Evolutionary conservation across 352 stramenopile species (phyloP).

Genomic region (Globisporangium solare): DNA sequence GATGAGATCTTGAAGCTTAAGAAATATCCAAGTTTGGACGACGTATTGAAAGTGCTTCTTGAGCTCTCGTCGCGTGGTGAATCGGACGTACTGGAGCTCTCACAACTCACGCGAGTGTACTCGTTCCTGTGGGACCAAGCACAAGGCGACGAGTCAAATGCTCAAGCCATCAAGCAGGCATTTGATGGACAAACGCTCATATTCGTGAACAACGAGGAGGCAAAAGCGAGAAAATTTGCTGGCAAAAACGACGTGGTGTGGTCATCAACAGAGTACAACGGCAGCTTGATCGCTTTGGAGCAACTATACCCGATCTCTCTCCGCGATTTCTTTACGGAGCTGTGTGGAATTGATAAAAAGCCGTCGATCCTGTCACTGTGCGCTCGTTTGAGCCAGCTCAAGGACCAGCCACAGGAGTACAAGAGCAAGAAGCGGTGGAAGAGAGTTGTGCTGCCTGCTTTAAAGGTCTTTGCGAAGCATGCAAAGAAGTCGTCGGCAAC

Average conservation of each 20-base stretch:
- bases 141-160: not conserved
- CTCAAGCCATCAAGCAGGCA: constrained; percentile 16
- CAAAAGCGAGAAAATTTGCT: constrained; percentile 17
- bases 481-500: constrained; percentile 37
- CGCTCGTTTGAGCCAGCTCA: constrained; percentile 21
- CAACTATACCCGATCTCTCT: constrained; percentile 47
- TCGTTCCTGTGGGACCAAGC: constrained; percentile 34
- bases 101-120: constrained; percentile 31
- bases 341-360: constrained; percentile 63
- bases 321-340: constrained; percentile 53
- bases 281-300: constrained; percentile 33
- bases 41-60: constrained; percentile 41
- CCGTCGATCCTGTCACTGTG: constrained; percentile 47
- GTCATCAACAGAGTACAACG: constrained; percentile 29
- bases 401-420: not conserved
- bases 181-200: constrained; percentile 27
- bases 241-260: constrained; percentile 33
- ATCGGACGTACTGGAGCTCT: constrained; percentile 12
- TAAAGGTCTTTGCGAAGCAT: constrained; percentile 35
- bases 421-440: constrained; percentile 26
- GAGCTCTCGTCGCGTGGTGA: constrained; percentile 19
- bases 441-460: constrained; percentile 33
- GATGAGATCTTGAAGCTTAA: constrained; percentile 43
- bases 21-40: constrained; percentile 23
- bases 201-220: constrained; percentile 11